Conservation (phyloP, 108 stramenopile genomes). For the Fistulifera pelliculosa region DNA sequence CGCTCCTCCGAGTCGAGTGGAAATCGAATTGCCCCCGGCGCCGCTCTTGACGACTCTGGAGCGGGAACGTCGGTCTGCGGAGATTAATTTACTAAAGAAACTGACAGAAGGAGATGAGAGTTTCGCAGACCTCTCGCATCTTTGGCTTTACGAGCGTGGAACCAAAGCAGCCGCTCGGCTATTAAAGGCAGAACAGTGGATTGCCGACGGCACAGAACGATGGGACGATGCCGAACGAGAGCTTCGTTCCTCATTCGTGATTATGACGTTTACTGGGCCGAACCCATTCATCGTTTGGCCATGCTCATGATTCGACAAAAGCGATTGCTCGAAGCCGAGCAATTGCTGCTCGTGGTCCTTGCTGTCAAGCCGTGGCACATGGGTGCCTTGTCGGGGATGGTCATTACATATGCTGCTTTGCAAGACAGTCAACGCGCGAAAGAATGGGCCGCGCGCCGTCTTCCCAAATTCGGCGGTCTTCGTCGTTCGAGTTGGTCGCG, state of each 20-base stretch:
- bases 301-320: constrained; percentile 56
- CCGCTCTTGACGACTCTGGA: constrained; percentile 43
- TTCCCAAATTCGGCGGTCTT: constrained; percentile 18
- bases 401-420: constrained; percentile 46
- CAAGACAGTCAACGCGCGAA: constrained; percentile 33
- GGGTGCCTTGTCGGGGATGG: constrained; percentile 67
- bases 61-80: constrained; percentile 24
- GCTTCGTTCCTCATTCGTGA: constrained; percentile 43
- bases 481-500: too few relatives aligned
- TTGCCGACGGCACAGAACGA: constrained; percentile 16
- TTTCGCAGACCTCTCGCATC: constrained; percentile 26
- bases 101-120: constrained; percentile 24
- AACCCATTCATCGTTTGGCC: constrained; percentile 72
- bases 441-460: constrained; percentile 44
- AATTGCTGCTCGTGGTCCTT: constrained; percentile 50
- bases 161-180: constrained; percentile 15
- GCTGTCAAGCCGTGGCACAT: constrained; percentile 72
- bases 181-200: constrained; percentile 17
- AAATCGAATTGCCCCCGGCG: constrained; percentile 14
- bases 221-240: constrained; percentile 47
- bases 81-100: constrained; percentile 24
- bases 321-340: constrained; percentile 37
- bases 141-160: constrained; percentile 55
- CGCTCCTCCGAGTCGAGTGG: too few relatives aligned
- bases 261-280: constrained; percentile 51